Conservation (phyloP, 2,329 filamentous ascomycete genomes). For the Aspergillus candidus region DNA sequence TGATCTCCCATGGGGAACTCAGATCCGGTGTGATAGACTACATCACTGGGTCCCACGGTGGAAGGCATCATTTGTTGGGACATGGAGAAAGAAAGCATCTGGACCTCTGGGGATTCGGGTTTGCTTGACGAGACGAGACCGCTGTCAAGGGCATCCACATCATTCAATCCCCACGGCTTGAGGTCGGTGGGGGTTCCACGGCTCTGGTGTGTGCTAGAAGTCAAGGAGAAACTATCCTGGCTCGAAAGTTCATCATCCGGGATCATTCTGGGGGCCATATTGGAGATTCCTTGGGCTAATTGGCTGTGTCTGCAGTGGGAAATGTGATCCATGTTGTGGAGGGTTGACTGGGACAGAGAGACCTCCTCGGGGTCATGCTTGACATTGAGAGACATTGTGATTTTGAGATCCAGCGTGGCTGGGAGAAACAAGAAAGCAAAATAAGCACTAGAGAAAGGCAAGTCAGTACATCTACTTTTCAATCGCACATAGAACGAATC, state of each 20-base stretch:
- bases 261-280: slow-evolving; percentile 33
- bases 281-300: slow-evolving; percentile 33
- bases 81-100: slow-evolving; percentile 39
- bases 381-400: slow-evolving; percentile 35
- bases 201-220: slow-evolving; percentile 33
- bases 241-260: slow-evolving; percentile 41
- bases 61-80: slow-evolving; percentile 36
- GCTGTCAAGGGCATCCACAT: slow-evolving; percentile 36
- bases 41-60: slow-evolving; percentile 33
- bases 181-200: slow-evolving; percentile 32
- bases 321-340: slow-evolving; percentile 28
- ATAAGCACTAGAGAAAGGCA: slow-evolving; percentile 25
- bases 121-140: slow-evolving; percentile 31
- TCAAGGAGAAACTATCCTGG: slow-evolving; percentile 38
- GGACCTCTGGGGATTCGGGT: slow-evolving; percentile 35
- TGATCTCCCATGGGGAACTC: slow-evolving; percentile 35
- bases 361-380: slow-evolving; percentile 34
- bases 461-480: slow-evolving; percentile 29
- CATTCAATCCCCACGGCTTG: slow-evolving; percentile 35
- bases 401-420: slow-evolving; percentile 15
- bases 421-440: slow-evolving; percentile 13
- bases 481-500: slow-evolving; percentile 11
- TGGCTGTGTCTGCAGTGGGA: slow-evolving; percentile 32
- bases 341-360: slow-evolving; percentile 27
- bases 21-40: slow-evolving; percentile 34